These are phyloP conservation scores for Fusarium sp. DNA, from an alignment of 2,329 filamentous ascomycete genomes.

Conservation along the genomic window DNA sequence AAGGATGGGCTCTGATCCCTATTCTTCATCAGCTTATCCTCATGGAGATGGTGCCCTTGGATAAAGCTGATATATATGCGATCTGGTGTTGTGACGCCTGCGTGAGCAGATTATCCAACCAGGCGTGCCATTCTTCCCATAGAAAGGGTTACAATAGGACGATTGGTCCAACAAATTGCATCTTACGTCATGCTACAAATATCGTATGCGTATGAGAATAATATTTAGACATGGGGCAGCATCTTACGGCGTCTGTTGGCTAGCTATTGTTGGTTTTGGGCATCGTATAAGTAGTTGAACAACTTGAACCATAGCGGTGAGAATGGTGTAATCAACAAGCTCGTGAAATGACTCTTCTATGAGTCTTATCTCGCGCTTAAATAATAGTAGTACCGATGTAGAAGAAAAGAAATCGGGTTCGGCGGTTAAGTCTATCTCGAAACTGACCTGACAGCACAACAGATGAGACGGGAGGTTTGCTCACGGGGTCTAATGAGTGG, in stretches of 20 bases:
- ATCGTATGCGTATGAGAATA: background rate
- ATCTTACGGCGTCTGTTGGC: background rate
- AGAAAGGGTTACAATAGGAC: background rate
- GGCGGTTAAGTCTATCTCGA: constrained; percentile 18
- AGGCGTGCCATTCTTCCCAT: background rate
- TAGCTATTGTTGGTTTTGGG: background rate
- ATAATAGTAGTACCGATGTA: background rate
- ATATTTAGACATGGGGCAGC: constrained; percentile 7
- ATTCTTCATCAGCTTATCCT: background rate
- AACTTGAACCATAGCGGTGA: constrained; percentile 18
- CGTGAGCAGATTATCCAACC: background rate
- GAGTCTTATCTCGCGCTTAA: background rate
- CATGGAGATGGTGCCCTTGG: background rate
- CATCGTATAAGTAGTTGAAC: background rate
- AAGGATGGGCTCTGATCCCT: background rate
- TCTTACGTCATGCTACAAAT: constrained; percentile 25
- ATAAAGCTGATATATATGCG: background rate
- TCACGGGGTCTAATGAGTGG: constrained; percentile 34
- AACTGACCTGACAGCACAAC: constrained; percentile 14
- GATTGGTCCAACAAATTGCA: background rate
- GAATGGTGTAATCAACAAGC: background rate
- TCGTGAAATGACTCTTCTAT: background rate
- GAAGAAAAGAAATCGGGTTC: background rate
- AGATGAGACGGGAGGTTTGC: constrained; percentile 31
- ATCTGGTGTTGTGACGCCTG: background rate